Evolutionary conservation across 139 green algal genomes (phyloP).

Genomic region (Zygnema circumcarinatum): DNA sequence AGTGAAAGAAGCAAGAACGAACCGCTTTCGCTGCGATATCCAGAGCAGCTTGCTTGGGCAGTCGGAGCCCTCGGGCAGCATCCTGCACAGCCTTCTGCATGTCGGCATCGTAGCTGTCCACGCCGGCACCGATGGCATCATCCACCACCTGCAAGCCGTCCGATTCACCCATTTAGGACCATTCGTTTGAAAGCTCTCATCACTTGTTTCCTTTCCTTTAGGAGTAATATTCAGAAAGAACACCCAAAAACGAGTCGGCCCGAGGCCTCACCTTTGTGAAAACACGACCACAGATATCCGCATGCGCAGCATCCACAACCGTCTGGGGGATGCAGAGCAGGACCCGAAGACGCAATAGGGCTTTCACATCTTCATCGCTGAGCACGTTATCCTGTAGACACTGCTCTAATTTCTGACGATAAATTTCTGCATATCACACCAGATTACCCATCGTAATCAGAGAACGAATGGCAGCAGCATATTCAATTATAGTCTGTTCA

Average conservation of each 20-base stretch:
- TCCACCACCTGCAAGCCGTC: constrained; percentile 60
- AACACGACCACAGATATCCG: constrained; percentile 71
- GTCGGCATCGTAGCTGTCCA: constrained; percentile 72
- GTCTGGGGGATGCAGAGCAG: constrained; percentile 85
- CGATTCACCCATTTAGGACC: neutral
- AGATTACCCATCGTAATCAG: neutral
- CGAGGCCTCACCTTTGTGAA: constrained; percentile 62
- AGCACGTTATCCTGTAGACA: constrained; percentile 73
- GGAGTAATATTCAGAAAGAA: neutral
- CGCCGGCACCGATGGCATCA: constrained; percentile 64
- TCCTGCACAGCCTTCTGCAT: constrained; percentile 74
- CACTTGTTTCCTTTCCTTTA: neutral
- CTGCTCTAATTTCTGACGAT: constrained; percentile 76
- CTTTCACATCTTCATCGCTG: constrained; percentile 78
- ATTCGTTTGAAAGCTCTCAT: too few species aligned
- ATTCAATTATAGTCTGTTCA: too few species aligned
- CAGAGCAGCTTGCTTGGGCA: constrained; percentile 68
- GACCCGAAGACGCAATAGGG: constrained; percentile 76
- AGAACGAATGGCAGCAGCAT: neutral
- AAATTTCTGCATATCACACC: constrained; percentile 64
- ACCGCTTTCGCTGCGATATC: constrained; percentile 51
- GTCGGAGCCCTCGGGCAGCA: constrained; percentile 73
- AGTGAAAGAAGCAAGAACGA: too few species aligned
- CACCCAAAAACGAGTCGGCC: neutral
- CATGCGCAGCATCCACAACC: constrained; percentile 67